phyloP scores from a whole-genome alignment of 768 basidiomycete species.

The Ramaria rubella region DNA sequence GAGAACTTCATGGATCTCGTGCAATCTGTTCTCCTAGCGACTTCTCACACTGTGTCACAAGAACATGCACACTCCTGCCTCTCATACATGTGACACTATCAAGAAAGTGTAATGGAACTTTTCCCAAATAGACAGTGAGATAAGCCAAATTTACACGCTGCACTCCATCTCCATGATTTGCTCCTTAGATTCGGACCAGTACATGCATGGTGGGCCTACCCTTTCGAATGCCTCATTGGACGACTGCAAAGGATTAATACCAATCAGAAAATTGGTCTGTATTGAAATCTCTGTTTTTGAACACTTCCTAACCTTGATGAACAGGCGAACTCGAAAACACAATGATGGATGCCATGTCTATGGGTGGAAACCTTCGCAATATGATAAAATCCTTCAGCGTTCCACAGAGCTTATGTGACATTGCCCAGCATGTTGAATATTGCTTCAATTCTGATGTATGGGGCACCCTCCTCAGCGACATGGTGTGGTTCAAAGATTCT shows the following conservation, averaged over 20 bases:
- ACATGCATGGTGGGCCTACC: not conserved
- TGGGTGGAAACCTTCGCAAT: not conserved
- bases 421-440: not conserved
- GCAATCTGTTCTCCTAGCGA: no score
- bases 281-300: no score
- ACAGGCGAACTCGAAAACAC: not conserved
- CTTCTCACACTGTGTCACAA: no score
- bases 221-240: not conserved
- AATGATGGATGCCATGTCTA: not conserved
- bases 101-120: not conserved
- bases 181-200: not conserved
- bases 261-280: not conserved
- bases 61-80: no score
- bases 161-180: not conserved
- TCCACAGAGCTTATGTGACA: not conserved
- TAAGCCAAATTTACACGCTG: not conserved
- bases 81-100: no score
- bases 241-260: not conserved
- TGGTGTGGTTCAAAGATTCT: not conserved
- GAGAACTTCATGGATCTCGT: no score
- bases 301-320: no score
- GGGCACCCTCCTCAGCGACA: not conserved
- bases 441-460: not conserved
- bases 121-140: not conserved
- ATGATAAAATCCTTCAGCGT: not conserved